Conservation (phyloP, 2,329 filamentous ascomycete species). For the Sordariomycetes sp. region DNA sequence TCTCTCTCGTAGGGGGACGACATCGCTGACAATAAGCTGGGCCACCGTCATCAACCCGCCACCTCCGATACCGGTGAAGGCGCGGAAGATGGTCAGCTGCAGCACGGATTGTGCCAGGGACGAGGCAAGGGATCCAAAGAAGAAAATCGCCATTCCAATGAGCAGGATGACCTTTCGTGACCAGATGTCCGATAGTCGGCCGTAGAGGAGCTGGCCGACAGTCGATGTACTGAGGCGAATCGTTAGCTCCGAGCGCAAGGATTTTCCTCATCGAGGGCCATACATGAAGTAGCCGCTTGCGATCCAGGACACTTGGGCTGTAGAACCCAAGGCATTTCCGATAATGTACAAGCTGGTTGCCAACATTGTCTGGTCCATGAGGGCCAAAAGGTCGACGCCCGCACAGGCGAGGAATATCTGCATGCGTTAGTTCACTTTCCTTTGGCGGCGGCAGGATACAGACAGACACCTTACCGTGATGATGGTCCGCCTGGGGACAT, state of each 20-base stretch:
- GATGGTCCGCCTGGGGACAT: slow-evolving; percentile 34
- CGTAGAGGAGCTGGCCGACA: slow-evolving; percentile 26
- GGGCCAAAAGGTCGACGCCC: slow-evolving; percentile 37
- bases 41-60: slow-evolving; percentile 60
- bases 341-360: slow-evolving; percentile 41
- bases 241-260: not conserved
- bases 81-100: slow-evolving; percentile 26
- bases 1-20: slow-evolving; percentile 54
- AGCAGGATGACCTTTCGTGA: slow-evolving; percentile 26
- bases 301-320: slow-evolving; percentile 38
- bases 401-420: slow-evolving; percentile 45
- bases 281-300: slow-evolving; percentile 42
- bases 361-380: slow-evolving; percentile 45
- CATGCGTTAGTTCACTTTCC: slow-evolving; percentile 6
- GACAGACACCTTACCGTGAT: slow-evolving; percentile 26
- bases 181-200: slow-evolving; percentile 31
- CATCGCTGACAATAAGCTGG: slow-evolving; percentile 56
- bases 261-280: slow-evolving; percentile 7
- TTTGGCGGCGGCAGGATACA: fast-evolving
- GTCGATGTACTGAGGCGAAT: not conserved
- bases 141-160: slow-evolving; percentile 24
- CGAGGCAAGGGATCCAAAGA: slow-evolving; percentile 26
- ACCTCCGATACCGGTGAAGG: slow-evolving; percentile 43
- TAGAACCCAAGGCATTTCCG: slow-evolving; percentile 33
- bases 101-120: slow-evolving; percentile 24